Base-by-base conservation (phyloP, 192 early-diverging fungal species). In the Backusella luteola region DNA sequence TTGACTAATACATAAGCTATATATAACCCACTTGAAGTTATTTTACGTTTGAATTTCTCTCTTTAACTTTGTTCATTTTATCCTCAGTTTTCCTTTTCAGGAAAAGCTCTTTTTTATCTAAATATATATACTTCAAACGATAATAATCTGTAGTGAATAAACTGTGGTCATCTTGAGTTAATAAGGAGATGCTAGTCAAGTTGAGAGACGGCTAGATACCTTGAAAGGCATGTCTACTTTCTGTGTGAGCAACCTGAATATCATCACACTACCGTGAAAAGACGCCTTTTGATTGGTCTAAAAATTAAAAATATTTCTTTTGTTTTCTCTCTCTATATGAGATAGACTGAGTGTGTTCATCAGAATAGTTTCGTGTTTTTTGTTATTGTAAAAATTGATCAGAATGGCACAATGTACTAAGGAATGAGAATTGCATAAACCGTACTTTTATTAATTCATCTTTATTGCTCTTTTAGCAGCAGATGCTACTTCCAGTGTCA, bases 221-320 rank as follows among this genome's bases (percentile, higher is more conserved):
- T 32, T 32, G 32, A 32, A 32, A 32, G 32, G 32, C 32, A 32
- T 44, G 14, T 44, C 42, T 17, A 14, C 4, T 39, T 39, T 39
- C 11, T 8, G 38, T 12, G 42, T 5, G 15, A 49, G 15, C 6
- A 49, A 49, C 46, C 17, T 19, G 17, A 6, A n/a, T 49, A 17
- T 49, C 46, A 49, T 14, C 6, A 49, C 46, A 49, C 46, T 63
- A 3, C 26, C 4, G 1, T 0, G 11, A 63, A 63, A n/a, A 3
- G 12, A 63, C 56, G 56, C 26, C 8, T 63, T 63, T 29, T 63
- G 56, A 63, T 63, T 63, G 56, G 56, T 29, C n/a, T 26, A 63
- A 63, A 63, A 63, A 12, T 63, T 63, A 29, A 63, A 63, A 63
- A 63, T 63, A 63, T 63, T 63, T 63, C 21, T 29, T 63, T 29